Base-by-base conservation (phyloP, 306 rosid species). In the Crotalaria pallida region DNA sequence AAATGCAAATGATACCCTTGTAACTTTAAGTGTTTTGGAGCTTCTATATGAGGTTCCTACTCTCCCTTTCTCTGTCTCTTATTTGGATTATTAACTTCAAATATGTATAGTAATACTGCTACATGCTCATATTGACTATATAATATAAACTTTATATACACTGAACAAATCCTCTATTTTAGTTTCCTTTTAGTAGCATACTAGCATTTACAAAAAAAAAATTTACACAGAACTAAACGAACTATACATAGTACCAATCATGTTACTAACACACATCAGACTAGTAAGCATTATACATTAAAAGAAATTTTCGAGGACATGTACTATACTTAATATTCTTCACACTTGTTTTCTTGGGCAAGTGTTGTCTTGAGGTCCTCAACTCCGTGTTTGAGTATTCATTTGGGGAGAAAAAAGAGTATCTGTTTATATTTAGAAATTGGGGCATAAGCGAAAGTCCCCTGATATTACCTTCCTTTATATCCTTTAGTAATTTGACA, bases 11-110 rank as follows among this genome's bases (percentile, higher is more conserved):
- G 99, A 94, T 77, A 84, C 87, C 67, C 99, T 91, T 69, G 89
- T 77, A 57, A 88, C 95, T 58, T 67, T 88, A 77, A 85, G 87
- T 45, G 96, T 86, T 70, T 82, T 94, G 89, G 99, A 94, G 87
- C 95, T 94, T 53, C 78, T 94, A 43, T 94, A 85, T 16, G 99
- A 94, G 99, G 99, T 94, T 72, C 69, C 62, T 48, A 11, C 22
- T 65, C 22, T 65, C 71, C 66, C 49, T 65, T 40, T 66, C 19
- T 58, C 16, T 65, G 61, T 65, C 65, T 10, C 23, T 66, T 56
- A 18, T 58, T 21, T 75, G 22, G 26, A 41, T 41, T 47, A 18
- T 23, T 10, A 23, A 40, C n/a, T 43, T 52, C 7, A 45, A 44
- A 44, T n/a, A 45, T 65, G 34, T 10, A 63, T 63, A 13, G 6